Evolutionary conservation across 2,329 filamentous ascomycete species (phyloP).

Genomic region (Dactylellina cionopaga): DNA sequence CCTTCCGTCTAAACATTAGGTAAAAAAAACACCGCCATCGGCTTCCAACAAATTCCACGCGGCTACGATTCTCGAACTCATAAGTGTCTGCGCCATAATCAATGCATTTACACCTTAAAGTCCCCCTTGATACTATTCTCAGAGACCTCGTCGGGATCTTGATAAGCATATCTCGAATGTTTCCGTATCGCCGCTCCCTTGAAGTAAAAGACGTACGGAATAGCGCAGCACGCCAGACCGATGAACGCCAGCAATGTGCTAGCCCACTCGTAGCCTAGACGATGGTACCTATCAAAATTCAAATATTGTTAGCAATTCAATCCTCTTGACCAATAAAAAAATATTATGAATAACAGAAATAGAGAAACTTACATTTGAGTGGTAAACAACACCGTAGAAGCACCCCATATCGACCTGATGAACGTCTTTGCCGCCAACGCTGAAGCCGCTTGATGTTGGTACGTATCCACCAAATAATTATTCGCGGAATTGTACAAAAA

Average conservation of each 20-base stretch:
- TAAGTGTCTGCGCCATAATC: no score
- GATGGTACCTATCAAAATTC: constrained; percentile 64
- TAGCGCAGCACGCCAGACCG: constrained; percentile 78
- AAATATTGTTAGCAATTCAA: constrained; percentile 2
- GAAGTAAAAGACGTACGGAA: constrained; percentile 83
- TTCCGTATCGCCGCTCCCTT: constrained; percentile 77
- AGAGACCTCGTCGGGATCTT: constrained; percentile 65
- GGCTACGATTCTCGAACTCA: no score
- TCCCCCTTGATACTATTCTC: constrained; percentile 19
- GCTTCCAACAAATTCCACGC: no score
- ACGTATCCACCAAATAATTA: constrained; percentile 76
- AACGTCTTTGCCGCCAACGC: constrained; percentile 85
- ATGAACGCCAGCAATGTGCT: constrained; percentile 77
- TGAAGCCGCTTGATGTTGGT: constrained; percentile 79
- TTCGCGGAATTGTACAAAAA: constrained; percentile 83
- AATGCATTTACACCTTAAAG: constrained; percentile 2
- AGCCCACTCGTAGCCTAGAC: constrained; percentile 80
- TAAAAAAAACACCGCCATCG: no score
- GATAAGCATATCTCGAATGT: constrained; percentile 77
- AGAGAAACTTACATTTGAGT: constrained; percentile 72
- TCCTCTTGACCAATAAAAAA: not conserved
- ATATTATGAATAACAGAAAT: not conserved
- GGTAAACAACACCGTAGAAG: constrained; percentile 79
- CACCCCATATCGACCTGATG: constrained; percentile 82
- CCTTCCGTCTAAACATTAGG: no score